Base-by-base conservation (phyloP, 2,329 filamentous ascomycete genomes). In the Alternaria angustiovoidea region DNA sequence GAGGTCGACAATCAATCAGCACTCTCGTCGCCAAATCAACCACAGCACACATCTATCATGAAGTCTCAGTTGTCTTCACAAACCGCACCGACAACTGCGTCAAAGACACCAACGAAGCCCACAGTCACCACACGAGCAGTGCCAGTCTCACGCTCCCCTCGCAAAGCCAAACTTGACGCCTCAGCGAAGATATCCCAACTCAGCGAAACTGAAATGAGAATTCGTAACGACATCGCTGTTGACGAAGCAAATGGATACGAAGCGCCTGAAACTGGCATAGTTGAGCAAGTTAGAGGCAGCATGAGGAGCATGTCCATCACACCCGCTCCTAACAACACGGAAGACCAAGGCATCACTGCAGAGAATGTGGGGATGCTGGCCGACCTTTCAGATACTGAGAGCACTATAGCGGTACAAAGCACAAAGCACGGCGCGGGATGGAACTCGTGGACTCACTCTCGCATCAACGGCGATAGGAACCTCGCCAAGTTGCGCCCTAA, bases 381-480 rank as follows among this genome's bases (percentile, higher is more conserved):
- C 22, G 11, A 38, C 6, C 9, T 20, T 1, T 30, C 52, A 20
- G 41, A 47, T 7, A 4, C 24, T 2, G 42, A n/a, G 4, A 54
- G 7, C 18, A 7, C 32, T 9, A 14, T 22, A 16, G 4, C 36
- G 38, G 18, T 16, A 16, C 39, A 42, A 42, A 42, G 39, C 20
- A 14, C 30, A 5, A 14, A 36, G 12, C 8, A 54, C 46, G n/a
- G 30, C 7, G 22, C 41, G 14, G 34, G 24, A 16, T 61, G 44
- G 53, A 11, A 12, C 5, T 22, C 51, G 0, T 61, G 61, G 61
- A 61, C 51, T 12, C 32, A 34, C 4, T 47, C 18, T 8, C 61
- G 57, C 22, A n/a, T n/a, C 8, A 38, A 30, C 9, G 61, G 61
- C 1, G 61, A 63, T 32, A 28, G 61, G 9, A 12, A 57, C n/a